A percentile compares a stretch with the other conserved stretches of the same genome.
Evolutionary conservation across 202 grass and related monocot species (phyloP).

Genomic region (Dendrocalamus latiflorus): DNA sequence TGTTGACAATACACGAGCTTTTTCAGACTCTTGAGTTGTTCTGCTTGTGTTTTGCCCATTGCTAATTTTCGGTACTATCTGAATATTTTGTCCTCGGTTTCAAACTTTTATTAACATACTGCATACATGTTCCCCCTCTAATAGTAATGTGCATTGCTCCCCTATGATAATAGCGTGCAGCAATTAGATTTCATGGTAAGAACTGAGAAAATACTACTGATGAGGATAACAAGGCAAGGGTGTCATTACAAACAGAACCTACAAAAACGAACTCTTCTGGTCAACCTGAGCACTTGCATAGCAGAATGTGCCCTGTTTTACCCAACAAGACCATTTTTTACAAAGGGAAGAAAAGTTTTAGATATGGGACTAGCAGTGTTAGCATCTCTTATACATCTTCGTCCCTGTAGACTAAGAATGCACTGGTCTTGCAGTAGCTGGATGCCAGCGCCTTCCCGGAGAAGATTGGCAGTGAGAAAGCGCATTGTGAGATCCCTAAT

Average conservation of each 20-base stretch:
- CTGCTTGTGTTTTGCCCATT: no score
- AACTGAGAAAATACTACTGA: not conserved
- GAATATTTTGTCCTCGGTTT: no score
- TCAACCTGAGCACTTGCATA: not conserved
- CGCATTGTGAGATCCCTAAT: no score
- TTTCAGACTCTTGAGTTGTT: no score
- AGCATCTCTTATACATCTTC: constrained; percentile 26
- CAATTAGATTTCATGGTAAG: not conserved
- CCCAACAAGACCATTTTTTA: not conserved
- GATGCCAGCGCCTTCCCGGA: no score
- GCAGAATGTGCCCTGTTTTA: not conserved
- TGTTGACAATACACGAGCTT: no score
- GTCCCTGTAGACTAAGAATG: constrained; percentile 72
- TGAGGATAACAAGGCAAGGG: not conserved
- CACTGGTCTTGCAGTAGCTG: constrained; percentile 24
- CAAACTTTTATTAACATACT: no score
- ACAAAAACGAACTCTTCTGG: not conserved
- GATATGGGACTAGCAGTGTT: not conserved
- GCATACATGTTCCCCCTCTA: no score
- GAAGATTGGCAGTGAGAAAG: no score
- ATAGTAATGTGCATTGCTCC: no score
- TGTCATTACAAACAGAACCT: not conserved
- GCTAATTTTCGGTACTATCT: no score
- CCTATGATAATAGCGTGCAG: no score
- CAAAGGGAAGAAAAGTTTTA: not conserved